phyloP scores from a whole-genome alignment of 1,284 basidiomycete species.

The Fistulina hepatica region DNA sequence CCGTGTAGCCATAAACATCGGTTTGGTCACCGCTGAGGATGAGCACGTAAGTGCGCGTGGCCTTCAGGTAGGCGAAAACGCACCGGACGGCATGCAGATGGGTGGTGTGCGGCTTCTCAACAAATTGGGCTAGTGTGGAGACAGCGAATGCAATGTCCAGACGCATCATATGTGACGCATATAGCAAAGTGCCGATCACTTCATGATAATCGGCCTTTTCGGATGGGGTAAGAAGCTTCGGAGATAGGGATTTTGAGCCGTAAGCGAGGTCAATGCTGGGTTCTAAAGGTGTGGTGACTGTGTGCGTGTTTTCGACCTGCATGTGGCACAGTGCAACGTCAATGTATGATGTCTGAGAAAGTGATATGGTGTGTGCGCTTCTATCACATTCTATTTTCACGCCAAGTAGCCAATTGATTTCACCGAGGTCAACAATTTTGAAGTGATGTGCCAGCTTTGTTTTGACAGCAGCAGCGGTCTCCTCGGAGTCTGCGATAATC shows the following conservation, averaged over 20 bases:
- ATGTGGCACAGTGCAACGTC: constrained; percentile 15
- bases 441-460: constrained; percentile 16
- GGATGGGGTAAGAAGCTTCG: not conserved
- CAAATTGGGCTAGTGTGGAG: constrained; percentile 1
- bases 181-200: not conserved
- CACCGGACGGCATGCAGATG: not conserved
- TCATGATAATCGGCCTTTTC: not conserved
- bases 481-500: constrained; percentile 15
- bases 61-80: constrained; percentile 1
- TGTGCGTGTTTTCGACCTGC: constrained; percentile 13
- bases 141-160: constrained; percentile 3
- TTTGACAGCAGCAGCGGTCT: constrained; percentile 11
- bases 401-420: constrained; percentile 21
- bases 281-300: constrained; percentile 13
- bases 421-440: constrained; percentile 19
- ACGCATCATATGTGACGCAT: constrained; percentile 1
- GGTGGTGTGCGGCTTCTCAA: constrained; percentile 2
- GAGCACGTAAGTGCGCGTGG: not conserved
- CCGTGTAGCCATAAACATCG: constrained; percentile 5
- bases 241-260: constrained; percentile 1
- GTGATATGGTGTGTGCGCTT: constrained; percentile 12
- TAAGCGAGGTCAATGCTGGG: constrained; percentile 11
- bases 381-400: constrained; percentile 16
- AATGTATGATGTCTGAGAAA: constrained; percentile 20
- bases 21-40: not conserved